Evolutionary conservation across 2,329 filamentous ascomycete species (phyloP).

Genomic region (Harringtonia lauricola): DNA sequence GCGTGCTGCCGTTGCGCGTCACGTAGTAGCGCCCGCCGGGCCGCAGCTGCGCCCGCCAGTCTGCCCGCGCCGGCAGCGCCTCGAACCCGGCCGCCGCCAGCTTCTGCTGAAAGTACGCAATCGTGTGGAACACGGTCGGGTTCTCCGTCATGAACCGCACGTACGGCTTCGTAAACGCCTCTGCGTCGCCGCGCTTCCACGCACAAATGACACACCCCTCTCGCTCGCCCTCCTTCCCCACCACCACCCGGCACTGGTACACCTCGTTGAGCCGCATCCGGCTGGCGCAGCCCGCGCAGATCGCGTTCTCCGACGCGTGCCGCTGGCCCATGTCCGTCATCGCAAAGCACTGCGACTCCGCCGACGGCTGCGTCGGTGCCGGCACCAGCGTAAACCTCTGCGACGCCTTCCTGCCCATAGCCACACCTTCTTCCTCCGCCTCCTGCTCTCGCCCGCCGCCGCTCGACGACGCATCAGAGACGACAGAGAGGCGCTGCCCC

Average conservation of each 20-base stretch:
- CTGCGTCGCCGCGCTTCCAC: constrained; percentile 34
- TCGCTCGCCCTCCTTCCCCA: background rate
- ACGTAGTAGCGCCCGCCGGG: constrained; percentile 45
- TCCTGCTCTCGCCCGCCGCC: too few relatives aligned
- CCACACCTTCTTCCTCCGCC: too few relatives aligned
- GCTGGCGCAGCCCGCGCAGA: constrained; percentile 28
- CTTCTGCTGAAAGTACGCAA: constrained; percentile 65
- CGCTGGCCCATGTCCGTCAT: constrained; percentile 28
- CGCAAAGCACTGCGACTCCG: constrained; percentile 29
- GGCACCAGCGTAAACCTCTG: background rate
- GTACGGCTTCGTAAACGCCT: constrained; percentile 72
- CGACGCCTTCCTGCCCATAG: too few relatives aligned
- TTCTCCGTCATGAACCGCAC: constrained; percentile 80
- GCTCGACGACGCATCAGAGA: too few relatives aligned
- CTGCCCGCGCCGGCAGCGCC: constrained; percentile 67
- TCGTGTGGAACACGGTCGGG: constrained; percentile 87
- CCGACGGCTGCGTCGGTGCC: background rate
- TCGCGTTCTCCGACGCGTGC: constrained; percentile 20
- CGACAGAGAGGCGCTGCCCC: too few relatives aligned
- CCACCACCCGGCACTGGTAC: constrained; percentile 2
- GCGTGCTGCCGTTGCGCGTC: constrained; percentile 22
- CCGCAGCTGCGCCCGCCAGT: constrained; percentile 63
- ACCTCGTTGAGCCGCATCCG: constrained; percentile 15
- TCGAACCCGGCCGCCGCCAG: constrained; percentile 63
- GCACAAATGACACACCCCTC: constrained; percentile 24